Evolutionary conservation across 1,139 yeast genomes (phyloP).

Genomic region (Suhomyces coccinellae): DNA sequence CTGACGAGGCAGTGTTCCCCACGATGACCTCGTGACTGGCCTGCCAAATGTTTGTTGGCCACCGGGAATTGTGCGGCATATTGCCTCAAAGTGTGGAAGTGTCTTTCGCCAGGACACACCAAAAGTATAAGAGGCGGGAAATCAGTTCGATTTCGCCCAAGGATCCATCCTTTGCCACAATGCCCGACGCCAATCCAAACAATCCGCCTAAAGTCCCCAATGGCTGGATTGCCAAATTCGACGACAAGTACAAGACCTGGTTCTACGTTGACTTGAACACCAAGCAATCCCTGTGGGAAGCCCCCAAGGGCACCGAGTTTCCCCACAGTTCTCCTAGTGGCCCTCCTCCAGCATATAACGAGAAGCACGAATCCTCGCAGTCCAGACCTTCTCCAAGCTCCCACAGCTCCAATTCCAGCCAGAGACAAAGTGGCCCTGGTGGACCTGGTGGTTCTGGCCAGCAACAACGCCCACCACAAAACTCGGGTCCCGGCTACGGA

Average conservation of each 20-base stretch:
- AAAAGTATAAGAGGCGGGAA: not conserved
- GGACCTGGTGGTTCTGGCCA: not conserved
- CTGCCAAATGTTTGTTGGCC: too few species aligned
- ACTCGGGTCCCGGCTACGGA: constrained; percentile 11
- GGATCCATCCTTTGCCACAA: constrained; percentile 1
- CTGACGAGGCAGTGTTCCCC: too few species aligned
- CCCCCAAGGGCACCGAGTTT: constrained; percentile 63
- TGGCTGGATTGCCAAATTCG: constrained; percentile 90
- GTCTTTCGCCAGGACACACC: not conserved
- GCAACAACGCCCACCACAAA: constrained; percentile 16
- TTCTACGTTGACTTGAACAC: constrained; percentile 71
- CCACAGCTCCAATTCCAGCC: not conserved
- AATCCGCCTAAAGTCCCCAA: constrained; percentile 58
- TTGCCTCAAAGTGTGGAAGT: not conserved
- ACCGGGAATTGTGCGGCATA: not conserved
- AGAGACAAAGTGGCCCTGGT: constrained; percentile 7
- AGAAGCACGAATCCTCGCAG: constrained; percentile 13
- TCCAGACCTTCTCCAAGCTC: constrained; percentile 1
- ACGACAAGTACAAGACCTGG: constrained; percentile 75
- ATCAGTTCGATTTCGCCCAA: not conserved
- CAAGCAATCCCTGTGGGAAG: constrained; percentile 90
- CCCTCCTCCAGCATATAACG: constrained; percentile 30
- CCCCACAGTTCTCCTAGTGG: constrained; percentile 23
- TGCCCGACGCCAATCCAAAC: constrained; percentile 26
- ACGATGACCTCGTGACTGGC: too few species aligned